These are phyloP conservation scores for Schwanniomyces occidentalis DNA, from an alignment of 805 yeast species.

Conservation along the genomic window DNA sequence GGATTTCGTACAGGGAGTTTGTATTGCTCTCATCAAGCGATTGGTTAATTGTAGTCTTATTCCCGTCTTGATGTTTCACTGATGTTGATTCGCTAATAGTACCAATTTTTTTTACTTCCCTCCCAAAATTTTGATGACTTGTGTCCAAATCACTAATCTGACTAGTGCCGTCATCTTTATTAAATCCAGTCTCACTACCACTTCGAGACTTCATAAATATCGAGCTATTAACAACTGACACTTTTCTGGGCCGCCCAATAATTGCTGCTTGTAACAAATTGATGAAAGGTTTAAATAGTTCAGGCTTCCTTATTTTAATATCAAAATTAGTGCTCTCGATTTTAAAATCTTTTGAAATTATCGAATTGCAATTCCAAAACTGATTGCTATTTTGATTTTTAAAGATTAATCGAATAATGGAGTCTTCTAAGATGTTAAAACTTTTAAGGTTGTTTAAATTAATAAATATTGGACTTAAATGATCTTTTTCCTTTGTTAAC, in stretches of 20 bases:
- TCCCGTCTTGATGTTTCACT: too few species aligned
- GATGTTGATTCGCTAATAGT: too few species aligned
- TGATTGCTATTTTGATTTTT: slow-evolving; percentile 1
- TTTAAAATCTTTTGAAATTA: neutral
- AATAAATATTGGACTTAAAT: slow-evolving; percentile 6
- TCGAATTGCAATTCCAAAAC: slow-evolving; percentile 3
- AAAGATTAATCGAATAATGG: slow-evolving; percentile 3
- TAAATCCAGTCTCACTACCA: too few species aligned
- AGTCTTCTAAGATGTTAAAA: slow-evolving; percentile 2
- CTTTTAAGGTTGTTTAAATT: slow-evolving; percentile 6
- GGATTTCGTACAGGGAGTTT: too few species aligned
- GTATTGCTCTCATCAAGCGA: too few species aligned
- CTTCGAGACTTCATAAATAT: too few species aligned
- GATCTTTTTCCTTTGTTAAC: slow-evolving; percentile 3
- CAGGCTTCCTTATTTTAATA: slow-evolving; percentile 1
- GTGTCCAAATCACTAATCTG: too few species aligned
- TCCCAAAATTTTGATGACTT: too few species aligned
- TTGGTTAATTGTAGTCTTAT: too few species aligned
- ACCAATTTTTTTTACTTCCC: too few species aligned
- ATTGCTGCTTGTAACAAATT: neutral
- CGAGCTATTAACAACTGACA: neutral
- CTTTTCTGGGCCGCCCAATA: neutral
- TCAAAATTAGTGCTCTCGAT: neutral
- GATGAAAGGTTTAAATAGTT: neutral
- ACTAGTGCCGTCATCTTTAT: too few species aligned